Evolutionary conservation across 176 grass and related monocot species (phyloP), one percentile per base, ranked within the genome.

Genomic region (Oryza glaberrima): DNA sequence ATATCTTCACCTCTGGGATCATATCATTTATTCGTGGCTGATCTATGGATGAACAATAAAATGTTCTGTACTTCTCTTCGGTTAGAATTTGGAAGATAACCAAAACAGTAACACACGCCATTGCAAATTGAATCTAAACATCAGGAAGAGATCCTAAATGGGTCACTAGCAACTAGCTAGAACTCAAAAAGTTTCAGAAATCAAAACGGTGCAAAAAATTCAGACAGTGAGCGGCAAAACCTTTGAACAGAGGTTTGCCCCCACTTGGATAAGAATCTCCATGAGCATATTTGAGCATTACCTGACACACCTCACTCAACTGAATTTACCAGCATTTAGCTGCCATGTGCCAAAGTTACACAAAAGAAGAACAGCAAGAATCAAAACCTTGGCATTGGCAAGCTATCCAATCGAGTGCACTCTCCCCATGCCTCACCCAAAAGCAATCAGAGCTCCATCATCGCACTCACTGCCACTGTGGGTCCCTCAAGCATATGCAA

Each of bases 391-490:
- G 87, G 23, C 69, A 44, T 23, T 63, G 58, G 58, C 58, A 23
- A 63, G 58, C 20, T 23, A 63, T n/a, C 58, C n/a, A 69, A 17
- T 80, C 19, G 70, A 81, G 40, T 75, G 19, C 70, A 69, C 46
- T 80, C 78, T 65, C 70, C 49, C 72, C 83, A 89, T 83, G 87
- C 87, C 83, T 85, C 60, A 60, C 85, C 70, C 80, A 47, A 90
- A 90, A 88, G 86, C 75, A 83, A 88, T 23, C 75, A 40, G 48
- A 84, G 76, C 35, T 46, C 22, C 58, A 79, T 79, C 69, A 69
- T 78, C 64, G 17, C 66, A 1, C 20, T 78, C 74, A 0, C 80
- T 72, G 71, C 36, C 60, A 30, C 70, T 12, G 14, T 35, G 44
- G 77, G 77, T 2, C 11, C 60, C 60, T 0, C 11, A 7, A 14